Evolutionary conservation across 495 filamentous ascomycete genomes (phyloP), one percentile per base, ranked within the genome.

Genomic region (Penicillium macrosclerotiorum): DNA sequence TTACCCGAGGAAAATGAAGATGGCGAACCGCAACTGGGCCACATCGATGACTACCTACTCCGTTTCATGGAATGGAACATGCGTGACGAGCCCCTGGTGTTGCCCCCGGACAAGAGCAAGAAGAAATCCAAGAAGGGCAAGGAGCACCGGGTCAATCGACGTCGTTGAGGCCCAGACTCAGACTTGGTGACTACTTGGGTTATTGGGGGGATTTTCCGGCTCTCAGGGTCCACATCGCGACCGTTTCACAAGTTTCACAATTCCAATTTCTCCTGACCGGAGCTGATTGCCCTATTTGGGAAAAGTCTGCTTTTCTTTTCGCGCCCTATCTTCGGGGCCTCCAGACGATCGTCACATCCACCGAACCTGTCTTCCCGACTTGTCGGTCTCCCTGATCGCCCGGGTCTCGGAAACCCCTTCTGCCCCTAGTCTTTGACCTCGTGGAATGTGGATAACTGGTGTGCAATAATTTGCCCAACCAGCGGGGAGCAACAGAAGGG

Each of bases 1-100:
- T 50, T 32, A 11, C 41, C 59, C 13, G 73, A 65, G 11, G 71
- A 68, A 4, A 58, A 66, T 3, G 57, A 65, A 27, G 71, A 68
- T 3, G 58, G 65, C 2, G 57, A 66, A 30, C 42, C 37, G 34
- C 55, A 65, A 29, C 66, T 57, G 31, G 76, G 83, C 24, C 76
- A 81, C 49, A 77, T 94, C 20, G 92, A 98, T 57, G 88, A 92
- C 31, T 95, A 89, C 59, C 88, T 97, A 80, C 68, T 96, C 42
- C 70, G 73, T 20, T 81, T 80, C 47, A 86, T 94, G 80, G 76
- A 86, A 48, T 82, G 76, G 73, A 82, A 90, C 60, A 73, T 93
- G 37, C 82, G 85, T 55, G 82, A 87, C 44, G 84, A 90, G 45
- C 83, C 86, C 20, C 75, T 95, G 38, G 83, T 89, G 47, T 76